Evolutionary conservation across 345 rosid species (phyloP).

Genomic region (Acer campestre): DNA sequence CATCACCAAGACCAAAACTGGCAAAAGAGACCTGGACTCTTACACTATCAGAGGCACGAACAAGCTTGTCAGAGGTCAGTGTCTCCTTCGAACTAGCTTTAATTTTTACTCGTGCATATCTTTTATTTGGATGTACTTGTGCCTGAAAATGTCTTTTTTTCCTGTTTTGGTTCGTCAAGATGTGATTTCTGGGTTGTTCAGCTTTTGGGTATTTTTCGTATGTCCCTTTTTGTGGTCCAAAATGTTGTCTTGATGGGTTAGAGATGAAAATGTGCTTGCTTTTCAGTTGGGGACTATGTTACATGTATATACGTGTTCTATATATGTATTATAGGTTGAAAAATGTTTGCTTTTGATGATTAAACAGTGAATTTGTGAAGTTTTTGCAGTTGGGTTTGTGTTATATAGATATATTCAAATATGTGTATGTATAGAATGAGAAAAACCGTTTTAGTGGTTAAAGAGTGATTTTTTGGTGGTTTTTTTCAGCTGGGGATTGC

Average conservation of each 20-base stretch:
- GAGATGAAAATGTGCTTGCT: neutral
- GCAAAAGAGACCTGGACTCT: constrained; percentile 58
- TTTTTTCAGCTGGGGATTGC: constrained; percentile 68
- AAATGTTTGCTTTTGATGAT: neutral
- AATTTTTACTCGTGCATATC: neutral
- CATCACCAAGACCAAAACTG: constrained; percentile 44
- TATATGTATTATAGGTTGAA: neutral
- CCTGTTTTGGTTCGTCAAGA: neutral
- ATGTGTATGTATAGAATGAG: neutral
- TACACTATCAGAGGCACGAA: constrained; percentile 68
- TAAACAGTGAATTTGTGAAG: neutral
- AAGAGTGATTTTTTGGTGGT: constrained; percentile 4
- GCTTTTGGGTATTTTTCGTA: constrained; percentile 2
- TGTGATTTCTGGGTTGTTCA: constrained; percentile 1
- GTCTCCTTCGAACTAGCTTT: neutral
- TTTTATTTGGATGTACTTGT: neutral
- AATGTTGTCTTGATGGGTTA: neutral
- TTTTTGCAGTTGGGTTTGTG: constrained; percentile 18
- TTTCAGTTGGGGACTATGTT: neutral
- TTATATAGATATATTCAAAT: neutral
- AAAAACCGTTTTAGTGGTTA: constrained; percentile 8
- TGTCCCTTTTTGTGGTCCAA: neutral
- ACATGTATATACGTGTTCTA: neutral
- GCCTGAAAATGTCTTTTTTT: constrained; percentile 1
- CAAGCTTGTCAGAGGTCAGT: constrained; percentile 63